phyloP scores from a whole-genome alignment of 2,329 filamentous ascomycete species.

The Boeremia exigua region DNA sequence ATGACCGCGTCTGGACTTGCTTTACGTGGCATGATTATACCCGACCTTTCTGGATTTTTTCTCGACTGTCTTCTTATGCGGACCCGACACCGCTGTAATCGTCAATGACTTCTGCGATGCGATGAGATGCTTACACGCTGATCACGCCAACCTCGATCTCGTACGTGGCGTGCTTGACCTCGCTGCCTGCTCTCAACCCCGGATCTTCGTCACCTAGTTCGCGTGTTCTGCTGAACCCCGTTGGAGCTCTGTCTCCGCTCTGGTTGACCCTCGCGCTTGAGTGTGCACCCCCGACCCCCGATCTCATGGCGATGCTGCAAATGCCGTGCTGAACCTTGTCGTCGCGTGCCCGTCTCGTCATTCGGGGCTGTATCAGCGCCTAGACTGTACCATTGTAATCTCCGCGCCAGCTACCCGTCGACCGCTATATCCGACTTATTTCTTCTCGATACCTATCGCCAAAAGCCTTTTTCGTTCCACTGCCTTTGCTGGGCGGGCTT shows the following conservation, averaged over 20 bases:
- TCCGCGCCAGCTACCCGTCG: not conserved
- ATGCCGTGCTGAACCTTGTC: not conserved
- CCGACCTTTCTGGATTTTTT: conserved; percentile 23
- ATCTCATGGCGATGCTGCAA: not conserved
- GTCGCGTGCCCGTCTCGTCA: not conserved
- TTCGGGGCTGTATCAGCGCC: not conserved
- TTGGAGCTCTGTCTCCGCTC: conserved; percentile 9
- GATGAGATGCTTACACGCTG: conserved; percentile 19
- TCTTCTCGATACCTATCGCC: conserved; percentile 1
- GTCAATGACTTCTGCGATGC: conserved; percentile 31
- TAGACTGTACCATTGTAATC: conserved; percentile 11
- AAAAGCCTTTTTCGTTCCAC: not conserved
- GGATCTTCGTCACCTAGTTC: conserved; percentile 11
- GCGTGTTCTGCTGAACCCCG: conserved; percentile 12
- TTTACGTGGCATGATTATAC: conserved; percentile 37
- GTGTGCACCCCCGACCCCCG: not conserved
- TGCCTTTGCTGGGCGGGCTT: too few species aligned
- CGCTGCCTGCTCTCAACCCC: conserved; percentile 6
- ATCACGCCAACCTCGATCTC: conserved; percentile 4
- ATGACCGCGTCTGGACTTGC: conserved; percentile 40
- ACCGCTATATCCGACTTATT: not conserved
- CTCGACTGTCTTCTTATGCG: conserved; percentile 24
- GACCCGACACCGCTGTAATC: conserved; percentile 9
- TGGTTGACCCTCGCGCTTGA: conserved; percentile 10
- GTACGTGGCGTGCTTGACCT: conserved; percentile 12